A percentile compares a stretch with the other conserved stretches of the same genome.
Evolutionary conservation across 2,329 filamentous ascomycete genomes (phyloP).

Genomic region (Pseudopyricularia javanii): DNA sequence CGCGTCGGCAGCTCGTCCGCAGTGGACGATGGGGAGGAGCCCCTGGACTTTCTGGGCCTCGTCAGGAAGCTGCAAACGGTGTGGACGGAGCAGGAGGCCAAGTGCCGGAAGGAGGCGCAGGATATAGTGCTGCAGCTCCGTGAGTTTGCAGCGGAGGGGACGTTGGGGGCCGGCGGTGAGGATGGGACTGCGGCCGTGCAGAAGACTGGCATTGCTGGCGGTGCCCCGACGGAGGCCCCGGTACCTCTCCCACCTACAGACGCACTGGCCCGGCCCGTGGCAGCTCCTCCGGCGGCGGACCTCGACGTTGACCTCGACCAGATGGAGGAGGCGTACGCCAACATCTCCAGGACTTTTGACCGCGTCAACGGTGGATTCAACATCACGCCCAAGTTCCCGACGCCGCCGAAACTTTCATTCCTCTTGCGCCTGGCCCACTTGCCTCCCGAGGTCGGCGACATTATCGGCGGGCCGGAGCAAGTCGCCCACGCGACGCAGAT

Average conservation of each 20-base stretch:
- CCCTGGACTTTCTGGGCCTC: conserved; percentile 73
- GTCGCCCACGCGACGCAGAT: conserved; percentile 64
- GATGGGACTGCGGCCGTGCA: neutral
- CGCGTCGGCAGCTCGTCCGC: conserved; percentile 25
- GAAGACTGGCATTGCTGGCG: conserved; percentile 10
- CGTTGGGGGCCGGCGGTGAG: conserved; percentile 33
- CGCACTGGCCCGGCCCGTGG: neutral
- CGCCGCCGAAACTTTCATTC: conserved; percentile 73
- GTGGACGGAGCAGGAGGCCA: conserved; percentile 76
- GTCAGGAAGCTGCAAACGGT: conserved; percentile 61
- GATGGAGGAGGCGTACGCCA: conserved; percentile 75
- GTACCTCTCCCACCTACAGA: conserved; percentile 1
- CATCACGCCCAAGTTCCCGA: conserved; percentile 76
- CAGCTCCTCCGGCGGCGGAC: conserved; percentile 14
- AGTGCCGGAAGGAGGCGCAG: conserved; percentile 71
- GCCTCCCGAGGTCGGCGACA: conserved; percentile 61
- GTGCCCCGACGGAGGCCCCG: neutral
- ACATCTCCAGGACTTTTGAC: conserved; percentile 75
- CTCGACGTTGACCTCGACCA: conserved; percentile 80
- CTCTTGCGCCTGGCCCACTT: conserved; percentile 64
- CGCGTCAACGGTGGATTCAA: conserved; percentile 69
- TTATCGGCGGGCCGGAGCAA: conserved; percentile 79
- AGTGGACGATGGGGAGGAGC: conserved; percentile 30
- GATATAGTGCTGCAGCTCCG: conserved; percentile 71
- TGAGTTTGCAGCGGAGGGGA: conserved; percentile 83